Conservation (phyloP, 2,329 filamentous ascomycete species). For the Aschersonia sp. region DNA sequence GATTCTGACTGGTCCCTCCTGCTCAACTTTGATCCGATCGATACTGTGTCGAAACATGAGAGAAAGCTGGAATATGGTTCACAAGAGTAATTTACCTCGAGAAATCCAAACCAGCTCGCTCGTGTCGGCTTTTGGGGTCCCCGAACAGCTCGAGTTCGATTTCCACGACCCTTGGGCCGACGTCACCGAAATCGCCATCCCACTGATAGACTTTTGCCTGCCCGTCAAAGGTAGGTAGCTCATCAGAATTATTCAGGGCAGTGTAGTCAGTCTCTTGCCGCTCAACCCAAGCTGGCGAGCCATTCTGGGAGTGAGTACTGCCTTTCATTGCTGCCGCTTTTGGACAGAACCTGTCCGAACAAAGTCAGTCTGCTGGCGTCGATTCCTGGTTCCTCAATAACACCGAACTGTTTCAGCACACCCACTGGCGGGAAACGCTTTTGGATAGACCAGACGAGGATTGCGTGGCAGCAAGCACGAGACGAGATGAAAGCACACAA, state of each 20-base stretch:
- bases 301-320: background rate
- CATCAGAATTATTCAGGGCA: slow-evolving; percentile 7
- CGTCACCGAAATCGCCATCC: slow-evolving; percentile 72
- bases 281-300: slow-evolving; percentile 24
- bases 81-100: slow-evolving; percentile 32
- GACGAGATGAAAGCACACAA: too few relatives aligned
- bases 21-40: slow-evolving; percentile 35
- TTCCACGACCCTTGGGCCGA: slow-evolving; percentile 55
- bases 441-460: too few relatives aligned
- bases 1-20: slow-evolving; percentile 41
- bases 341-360: too few relatives aligned
- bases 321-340: background rate
- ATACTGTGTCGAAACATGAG: slow-evolving; percentile 26
- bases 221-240: slow-evolving; percentile 26
- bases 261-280: slow-evolving; percentile 34
- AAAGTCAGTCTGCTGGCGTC: too few relatives aligned
- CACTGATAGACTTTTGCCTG: slow-evolving; percentile 65
- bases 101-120: slow-evolving; percentile 45
- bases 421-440: too few relatives aligned
- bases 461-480: too few relatives aligned
- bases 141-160: slow-evolving; percentile 70
- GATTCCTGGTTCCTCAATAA: too few relatives aligned
- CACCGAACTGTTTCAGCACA: too few relatives aligned
- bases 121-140: slow-evolving; percentile 30
- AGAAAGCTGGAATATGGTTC: background rate